Evolutionary conservation across 768 basidiomycete species (phyloP).

Genomic region (Phanerochaete sordida): DNA sequence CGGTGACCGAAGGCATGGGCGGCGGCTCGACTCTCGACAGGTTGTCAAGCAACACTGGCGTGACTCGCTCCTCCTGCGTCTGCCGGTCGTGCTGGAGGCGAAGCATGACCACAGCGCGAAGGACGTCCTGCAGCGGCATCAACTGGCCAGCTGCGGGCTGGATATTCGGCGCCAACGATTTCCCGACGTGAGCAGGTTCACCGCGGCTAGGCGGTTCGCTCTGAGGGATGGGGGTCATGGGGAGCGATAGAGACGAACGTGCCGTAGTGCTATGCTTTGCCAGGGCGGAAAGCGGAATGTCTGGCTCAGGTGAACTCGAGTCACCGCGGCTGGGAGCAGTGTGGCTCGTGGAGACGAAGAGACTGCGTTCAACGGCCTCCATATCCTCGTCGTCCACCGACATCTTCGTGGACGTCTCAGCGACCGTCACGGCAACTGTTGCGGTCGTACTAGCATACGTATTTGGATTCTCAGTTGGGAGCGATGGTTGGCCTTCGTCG

Average conservation of each 20-base stretch:
- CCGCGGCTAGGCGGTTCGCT: neutral
- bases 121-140: slow-evolving; percentile 52
- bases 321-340: neutral
- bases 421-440: neutral
- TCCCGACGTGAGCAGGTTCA: neutral
- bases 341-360: neutral
- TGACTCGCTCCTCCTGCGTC: slow-evolving; percentile 57
- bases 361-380: neutral
- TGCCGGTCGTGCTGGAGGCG: slow-evolving; percentile 58
- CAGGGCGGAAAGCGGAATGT: slow-evolving; percentile 7
- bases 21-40: slow-evolving; percentile 35
- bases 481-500: too few relatives aligned
- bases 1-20: slow-evolving; percentile 26
- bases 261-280: neutral
- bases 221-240: neutral
- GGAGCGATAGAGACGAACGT: neutral
- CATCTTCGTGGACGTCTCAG: neutral
- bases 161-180: neutral
- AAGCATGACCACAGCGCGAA: slow-evolving; percentile 60
- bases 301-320: slow-evolving; percentile 8
- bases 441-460: neutral
- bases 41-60: slow-evolving; percentile 63
- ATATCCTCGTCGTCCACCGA: neutral
- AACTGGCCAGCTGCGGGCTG: neutral
- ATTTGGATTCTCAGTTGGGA: neutral